Evolutionary conservation across 2,329 filamentous ascomycete species (phyloP).

Genomic region (Pseudogymnoascus sp.): DNA sequence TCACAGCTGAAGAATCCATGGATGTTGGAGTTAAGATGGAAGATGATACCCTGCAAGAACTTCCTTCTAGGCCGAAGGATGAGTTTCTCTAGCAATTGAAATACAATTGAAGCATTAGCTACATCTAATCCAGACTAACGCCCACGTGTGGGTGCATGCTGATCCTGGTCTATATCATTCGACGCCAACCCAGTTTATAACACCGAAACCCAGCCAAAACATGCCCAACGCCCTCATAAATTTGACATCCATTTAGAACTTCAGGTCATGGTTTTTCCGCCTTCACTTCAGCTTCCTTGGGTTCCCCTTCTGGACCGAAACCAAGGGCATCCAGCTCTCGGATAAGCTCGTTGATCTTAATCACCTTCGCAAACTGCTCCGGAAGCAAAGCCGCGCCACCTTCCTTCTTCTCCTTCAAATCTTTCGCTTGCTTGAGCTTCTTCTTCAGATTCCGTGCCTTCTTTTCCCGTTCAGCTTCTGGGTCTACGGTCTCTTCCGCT

Average conservation of each 20-base stretch:
- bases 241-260: conserved; percentile 1
- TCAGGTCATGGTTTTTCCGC: background rate
- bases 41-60: conserved; percentile 4
- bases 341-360: conserved; percentile 91
- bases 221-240: conserved; percentile 5
- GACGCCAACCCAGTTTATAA: background rate
- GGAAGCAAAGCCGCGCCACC: conserved; percentile 74
- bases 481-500: conserved; percentile 46
- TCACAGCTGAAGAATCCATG: background rate
- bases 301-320: conserved; percentile 71
- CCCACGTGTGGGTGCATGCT: background rate
- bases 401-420: conserved; percentile 85
- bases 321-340: conserved; percentile 79
- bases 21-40: background rate
- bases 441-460: conserved; percentile 87
- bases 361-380: conserved; percentile 95
- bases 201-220: background rate
- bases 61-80: conserved; percentile 3
- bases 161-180: background rate
- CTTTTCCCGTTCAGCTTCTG: conserved; percentile 77
- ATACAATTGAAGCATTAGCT: background rate
- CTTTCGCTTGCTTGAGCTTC: conserved; percentile 88
- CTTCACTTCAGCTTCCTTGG: conserved; percentile 30
- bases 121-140: background rate
- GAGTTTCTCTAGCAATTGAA: background rate